Percentiles rank a stretch among this genome's conserved stretches.
phyloP scores from a whole-genome alignment of 2,329 filamentous ascomycete genomes.

The Monilinia laxa region DNA sequence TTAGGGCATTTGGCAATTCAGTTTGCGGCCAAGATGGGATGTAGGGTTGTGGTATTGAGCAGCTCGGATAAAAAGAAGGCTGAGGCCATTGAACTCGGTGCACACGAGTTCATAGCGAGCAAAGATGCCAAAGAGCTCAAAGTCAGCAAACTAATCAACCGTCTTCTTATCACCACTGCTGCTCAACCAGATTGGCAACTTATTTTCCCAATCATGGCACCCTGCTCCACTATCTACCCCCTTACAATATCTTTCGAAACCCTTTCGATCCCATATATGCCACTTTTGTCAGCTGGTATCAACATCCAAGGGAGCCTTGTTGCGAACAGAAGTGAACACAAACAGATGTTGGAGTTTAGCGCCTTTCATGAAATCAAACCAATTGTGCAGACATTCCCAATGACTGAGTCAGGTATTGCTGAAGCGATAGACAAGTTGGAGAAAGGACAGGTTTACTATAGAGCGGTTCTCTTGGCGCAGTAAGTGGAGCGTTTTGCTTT shows the following conservation, averaged over 20 bases:
- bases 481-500: conserved; percentile 15
- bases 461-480: conserved; percentile 43
- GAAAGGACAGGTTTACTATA: conserved; percentile 52
- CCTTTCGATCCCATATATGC: conserved; percentile 33
- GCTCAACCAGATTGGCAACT: conserved; percentile 29
- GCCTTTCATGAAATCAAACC: conserved; percentile 57
- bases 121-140: conserved; percentile 44
- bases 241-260: conserved; percentile 55
- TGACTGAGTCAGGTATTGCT: conserved; percentile 53
- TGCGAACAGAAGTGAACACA: conserved; percentile 48
- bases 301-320: conserved; percentile 27
- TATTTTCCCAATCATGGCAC: conserved; percentile 26
- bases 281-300: conserved; percentile 27
- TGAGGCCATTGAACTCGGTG: conserved; percentile 58
- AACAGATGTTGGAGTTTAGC: conserved; percentile 57
- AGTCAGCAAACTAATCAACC: conserved; percentile 27
- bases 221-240: conserved; percentile 59
- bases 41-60: conserved; percentile 57
- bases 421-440: conserved; percentile 56
- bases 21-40: conserved; percentile 62
- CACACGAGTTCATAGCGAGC: conserved; percentile 59
- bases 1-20: conserved; percentile 62
- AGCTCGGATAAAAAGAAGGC: conserved; percentile 60
- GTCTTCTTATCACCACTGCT: conserved; percentile 33
- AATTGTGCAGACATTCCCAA: conserved; percentile 54